These are phyloP conservation scores for Cutaneotrichosporon cutaneum DNA, from an alignment of 1,284 basidiomycete species.

Conservation along the genomic window DNA sequence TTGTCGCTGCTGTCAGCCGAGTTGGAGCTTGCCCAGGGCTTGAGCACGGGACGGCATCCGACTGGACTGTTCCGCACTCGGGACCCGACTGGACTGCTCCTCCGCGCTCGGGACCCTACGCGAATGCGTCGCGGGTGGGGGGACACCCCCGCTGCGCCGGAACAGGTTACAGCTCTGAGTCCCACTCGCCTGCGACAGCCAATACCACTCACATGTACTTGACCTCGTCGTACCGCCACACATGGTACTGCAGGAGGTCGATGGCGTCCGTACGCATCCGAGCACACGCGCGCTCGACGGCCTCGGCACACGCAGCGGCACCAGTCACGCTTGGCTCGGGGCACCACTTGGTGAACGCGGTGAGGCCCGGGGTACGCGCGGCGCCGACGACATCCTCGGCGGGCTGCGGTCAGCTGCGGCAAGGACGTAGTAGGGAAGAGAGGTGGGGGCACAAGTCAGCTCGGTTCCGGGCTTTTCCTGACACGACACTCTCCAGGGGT, in stretches of 20 bases:
- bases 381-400: conserved; percentile 9
- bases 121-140: too few species aligned
- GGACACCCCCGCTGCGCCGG: too few species aligned
- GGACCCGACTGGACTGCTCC: too few species aligned
- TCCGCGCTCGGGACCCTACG: too few species aligned
- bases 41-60: not conserved
- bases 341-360: conserved; percentile 14
- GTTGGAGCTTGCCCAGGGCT: not conserved
- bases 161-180: too few species aligned
- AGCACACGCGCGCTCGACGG: conserved; percentile 7
- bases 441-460: too few species aligned
- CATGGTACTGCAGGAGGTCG: conserved; percentile 17
- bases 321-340: conserved; percentile 7
- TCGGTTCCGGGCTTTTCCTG: too few species aligned
- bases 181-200: too few species aligned
- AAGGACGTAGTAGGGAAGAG: too few species aligned
- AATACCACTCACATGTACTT: conserved; percentile 11
- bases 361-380: not conserved
- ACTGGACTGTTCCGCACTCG: too few species aligned
- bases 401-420: conserved; percentile 1
- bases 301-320: conserved; percentile 3
- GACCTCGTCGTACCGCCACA: conserved; percentile 14
- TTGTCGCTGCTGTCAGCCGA: conserved; percentile 13
- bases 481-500: too few species aligned
- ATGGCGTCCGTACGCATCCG: not conserved